phyloP scores from a whole-genome alignment of 1,139 yeast genomes.

The Eremothecium coryli region DNA sequence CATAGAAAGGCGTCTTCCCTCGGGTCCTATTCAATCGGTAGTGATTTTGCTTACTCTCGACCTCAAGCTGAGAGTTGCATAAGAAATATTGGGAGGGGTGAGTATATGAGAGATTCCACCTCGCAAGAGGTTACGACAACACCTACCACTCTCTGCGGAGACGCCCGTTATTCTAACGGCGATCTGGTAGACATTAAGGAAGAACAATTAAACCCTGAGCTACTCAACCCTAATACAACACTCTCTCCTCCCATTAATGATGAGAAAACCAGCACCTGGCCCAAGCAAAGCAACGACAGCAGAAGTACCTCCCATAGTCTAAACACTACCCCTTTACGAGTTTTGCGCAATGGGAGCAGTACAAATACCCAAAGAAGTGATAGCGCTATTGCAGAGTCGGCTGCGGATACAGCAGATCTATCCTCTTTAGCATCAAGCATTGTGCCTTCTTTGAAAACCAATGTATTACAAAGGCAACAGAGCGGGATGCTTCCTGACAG shows the following conservation, averaged over 20 bases:
- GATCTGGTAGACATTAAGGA: not conserved
- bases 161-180: not conserved
- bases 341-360: no score
- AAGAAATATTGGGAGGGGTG: no score
- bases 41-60: constrained; percentile 17
- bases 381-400: not conserved
- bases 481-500: constrained; percentile 16
- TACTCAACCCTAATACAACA: not conserved
- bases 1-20: not conserved
- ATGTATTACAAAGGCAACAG: constrained; percentile 9
- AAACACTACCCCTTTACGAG: not conserved
- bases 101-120: not conserved
- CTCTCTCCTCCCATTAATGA: not conserved
- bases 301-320: not conserved
- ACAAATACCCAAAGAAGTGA: not conserved
- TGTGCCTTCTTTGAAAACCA: constrained; percentile 18
- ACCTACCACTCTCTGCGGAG: not conserved
- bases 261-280: not conserved
- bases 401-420: constrained; percentile 10
- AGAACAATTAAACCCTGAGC: not conserved
- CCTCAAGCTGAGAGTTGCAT: no score
- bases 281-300: not conserved
- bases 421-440: constrained; percentile 23
- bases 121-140: not conserved
- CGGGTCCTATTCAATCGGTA: constrained; percentile 2